These are phyloP conservation scores for Lunasporangiospora selenospora DNA, from an alignment of 192 early-diverging fungal genomes.

Conservation along the genomic window DNA sequence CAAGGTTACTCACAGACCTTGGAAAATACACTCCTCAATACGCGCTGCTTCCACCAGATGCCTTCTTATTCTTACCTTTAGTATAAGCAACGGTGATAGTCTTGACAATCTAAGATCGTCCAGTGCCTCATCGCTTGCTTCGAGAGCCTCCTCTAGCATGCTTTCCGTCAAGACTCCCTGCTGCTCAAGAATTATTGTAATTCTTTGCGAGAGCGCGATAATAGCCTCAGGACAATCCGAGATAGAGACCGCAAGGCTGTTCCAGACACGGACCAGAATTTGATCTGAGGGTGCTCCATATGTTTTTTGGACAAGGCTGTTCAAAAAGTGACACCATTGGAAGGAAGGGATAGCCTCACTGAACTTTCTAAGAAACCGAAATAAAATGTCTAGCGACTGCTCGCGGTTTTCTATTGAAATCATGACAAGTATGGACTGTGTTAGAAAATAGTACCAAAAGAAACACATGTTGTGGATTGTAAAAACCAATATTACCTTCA, in stretches of 20 bases:
- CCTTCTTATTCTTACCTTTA: conserved; percentile 15
- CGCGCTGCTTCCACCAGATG: too few relatives aligned
- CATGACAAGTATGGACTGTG: not conserved
- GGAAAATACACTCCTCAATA: too few relatives aligned
- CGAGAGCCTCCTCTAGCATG: conserved; percentile 12
- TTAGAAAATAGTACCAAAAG: not conserved
- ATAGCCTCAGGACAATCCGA: conserved; percentile 6
- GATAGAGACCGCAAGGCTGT: conserved; percentile 5
- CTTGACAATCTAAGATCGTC: conserved; percentile 22
- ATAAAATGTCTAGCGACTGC: not conserved
- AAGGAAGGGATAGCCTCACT: conserved; percentile 1
- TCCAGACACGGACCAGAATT: conserved; percentile 14
- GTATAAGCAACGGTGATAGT: conserved; percentile 6
- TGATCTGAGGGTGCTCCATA: conserved; percentile 6
- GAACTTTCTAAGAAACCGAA: conserved; percentile 6
- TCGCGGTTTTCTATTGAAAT: not conserved
- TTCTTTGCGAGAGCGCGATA: not conserved
- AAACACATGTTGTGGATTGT: not conserved
- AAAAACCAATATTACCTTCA: not conserved
- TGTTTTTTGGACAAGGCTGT: conserved; percentile 1
- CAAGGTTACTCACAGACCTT: too few relatives aligned
- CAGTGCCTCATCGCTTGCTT: conserved; percentile 24
- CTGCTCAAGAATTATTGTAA: conserved; percentile 10
- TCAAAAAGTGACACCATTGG: conserved; percentile 2
- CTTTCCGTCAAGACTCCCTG: conserved; percentile 19